Percentiles rank a stretch among this genome's conserved stretches.
Conservation (phyloP, 2,329 filamentous ascomycete genomes). For the Botrytis tulipae region DNA sequence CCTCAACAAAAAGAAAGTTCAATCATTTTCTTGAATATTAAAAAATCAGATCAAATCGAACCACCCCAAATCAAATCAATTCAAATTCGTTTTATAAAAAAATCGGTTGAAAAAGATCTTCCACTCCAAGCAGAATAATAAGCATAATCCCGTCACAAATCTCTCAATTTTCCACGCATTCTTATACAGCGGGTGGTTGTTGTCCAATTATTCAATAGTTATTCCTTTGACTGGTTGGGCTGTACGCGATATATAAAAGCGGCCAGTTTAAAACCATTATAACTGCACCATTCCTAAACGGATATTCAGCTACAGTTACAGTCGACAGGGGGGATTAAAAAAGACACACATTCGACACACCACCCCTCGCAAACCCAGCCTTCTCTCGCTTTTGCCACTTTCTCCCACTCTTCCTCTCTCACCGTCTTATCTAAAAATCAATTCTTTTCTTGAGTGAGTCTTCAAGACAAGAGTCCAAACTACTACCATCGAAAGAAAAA, state of each 20-base stretch:
- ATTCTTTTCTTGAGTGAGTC: not conserved
- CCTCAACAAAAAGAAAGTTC: not conserved
- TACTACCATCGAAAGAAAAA: not conserved
- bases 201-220: not conserved
- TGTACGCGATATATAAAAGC: conserved; percentile 1
- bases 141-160: conserved; percentile 5
- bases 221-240: conserved; percentile 2
- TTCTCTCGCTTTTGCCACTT: conserved; percentile 14
- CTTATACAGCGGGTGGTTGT: not conserved
- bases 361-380: conserved; percentile 7
- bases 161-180: not conserved
- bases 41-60: not conserved
- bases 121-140: not conserved
- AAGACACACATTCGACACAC: not conserved
- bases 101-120: not conserved
- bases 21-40: not conserved
- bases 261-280: not conserved
- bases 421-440: conserved; percentile 14
- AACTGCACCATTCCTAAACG: conserved; percentile 5
- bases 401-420: conserved; percentile 15
- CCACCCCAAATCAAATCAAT: not conserved
- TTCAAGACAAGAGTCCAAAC: not conserved
- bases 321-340: not conserved
- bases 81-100: not conserved
- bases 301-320: conserved; percentile 4